These are phyloP conservation scores for Phytophthora sojae DNA, from an alignment of 352 stramenopile genomes.

Conservation along the genomic window DNA sequence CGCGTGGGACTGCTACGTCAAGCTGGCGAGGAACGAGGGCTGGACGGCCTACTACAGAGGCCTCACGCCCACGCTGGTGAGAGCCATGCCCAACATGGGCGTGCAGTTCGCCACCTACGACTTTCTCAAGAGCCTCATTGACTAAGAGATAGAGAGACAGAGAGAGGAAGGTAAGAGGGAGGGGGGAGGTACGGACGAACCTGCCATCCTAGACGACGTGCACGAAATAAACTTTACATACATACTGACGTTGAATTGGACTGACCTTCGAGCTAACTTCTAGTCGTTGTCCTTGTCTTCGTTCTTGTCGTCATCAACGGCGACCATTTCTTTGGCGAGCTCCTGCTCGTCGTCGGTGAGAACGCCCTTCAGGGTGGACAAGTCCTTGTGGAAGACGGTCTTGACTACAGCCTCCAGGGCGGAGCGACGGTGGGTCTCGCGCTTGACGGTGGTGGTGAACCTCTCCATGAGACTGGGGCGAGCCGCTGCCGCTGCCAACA, in stretches of 20 bases:
- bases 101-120: slow-evolving; percentile 92
- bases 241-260: neutral
- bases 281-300: slow-evolving; percentile 24
- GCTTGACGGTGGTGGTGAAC: slow-evolving; percentile 74
- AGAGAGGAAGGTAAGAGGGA: neutral
- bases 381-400: slow-evolving; percentile 75
- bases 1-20: slow-evolving; percentile 80
- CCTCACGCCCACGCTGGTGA: slow-evolving; percentile 80
- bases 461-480: slow-evolving; percentile 80
- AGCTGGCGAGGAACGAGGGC: slow-evolving; percentile 70
- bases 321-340: slow-evolving; percentile 60
- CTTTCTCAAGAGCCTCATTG: slow-evolving; percentile 63
- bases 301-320: slow-evolving; percentile 24
- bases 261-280: neutral
- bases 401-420: slow-evolving; percentile 75
- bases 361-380: slow-evolving; percentile 66
- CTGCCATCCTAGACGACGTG: neutral
- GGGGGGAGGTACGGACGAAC: no score
- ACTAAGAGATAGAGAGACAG: no score
- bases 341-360: slow-evolving; percentile 77
- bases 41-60: slow-evolving; percentile 79
- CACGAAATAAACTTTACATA: neutral
- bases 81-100: slow-evolving; percentile 87
- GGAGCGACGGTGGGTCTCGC: slow-evolving; percentile 72
- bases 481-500: slow-evolving; percentile 52